Conservation (phyloP, 2,329 filamentous ascomycete genomes). For the Colletotrichum sp. region DNA sequence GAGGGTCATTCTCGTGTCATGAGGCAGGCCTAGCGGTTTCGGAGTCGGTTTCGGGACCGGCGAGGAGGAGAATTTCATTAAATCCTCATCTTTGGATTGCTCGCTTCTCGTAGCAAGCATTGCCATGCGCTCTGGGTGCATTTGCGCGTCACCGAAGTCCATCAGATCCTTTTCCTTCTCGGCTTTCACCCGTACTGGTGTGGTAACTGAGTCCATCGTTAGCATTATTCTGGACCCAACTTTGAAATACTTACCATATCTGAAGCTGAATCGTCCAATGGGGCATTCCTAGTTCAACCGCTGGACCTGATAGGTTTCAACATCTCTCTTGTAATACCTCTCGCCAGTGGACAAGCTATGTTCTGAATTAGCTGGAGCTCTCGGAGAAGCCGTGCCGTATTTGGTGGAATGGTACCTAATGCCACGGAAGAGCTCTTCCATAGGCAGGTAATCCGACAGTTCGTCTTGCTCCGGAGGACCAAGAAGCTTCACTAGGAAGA, state of each 20-base stretch:
- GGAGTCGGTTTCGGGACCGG: background rate
- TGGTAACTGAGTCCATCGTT: background rate
- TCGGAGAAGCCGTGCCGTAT: background rate
- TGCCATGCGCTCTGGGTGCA: background rate
- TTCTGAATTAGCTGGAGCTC: background rate
- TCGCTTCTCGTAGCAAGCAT: background rate
- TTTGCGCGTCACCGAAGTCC: background rate
- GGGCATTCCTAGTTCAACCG: background rate
- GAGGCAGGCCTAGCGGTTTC: background rate
- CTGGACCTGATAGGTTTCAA: background rate
- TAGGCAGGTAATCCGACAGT: background rate
- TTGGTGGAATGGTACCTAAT: background rate
- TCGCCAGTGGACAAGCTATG: background rate
- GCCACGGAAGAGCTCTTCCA: background rate
- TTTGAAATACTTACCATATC: background rate
- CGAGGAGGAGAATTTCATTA: background rate
- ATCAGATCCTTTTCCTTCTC: background rate
- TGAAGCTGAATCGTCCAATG: background rate
- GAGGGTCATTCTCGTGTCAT: background rate
- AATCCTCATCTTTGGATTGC: background rate
- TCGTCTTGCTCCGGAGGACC: background rate
- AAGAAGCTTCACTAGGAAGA: background rate
- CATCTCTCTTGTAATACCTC: background rate
- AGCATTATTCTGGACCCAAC: background rate
- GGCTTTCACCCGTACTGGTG: background rate